phyloP scores from a whole-genome alignment of 225 moss, liverwort and hornwort genomes.

The Rhytidiadelphus loreus region DNA sequence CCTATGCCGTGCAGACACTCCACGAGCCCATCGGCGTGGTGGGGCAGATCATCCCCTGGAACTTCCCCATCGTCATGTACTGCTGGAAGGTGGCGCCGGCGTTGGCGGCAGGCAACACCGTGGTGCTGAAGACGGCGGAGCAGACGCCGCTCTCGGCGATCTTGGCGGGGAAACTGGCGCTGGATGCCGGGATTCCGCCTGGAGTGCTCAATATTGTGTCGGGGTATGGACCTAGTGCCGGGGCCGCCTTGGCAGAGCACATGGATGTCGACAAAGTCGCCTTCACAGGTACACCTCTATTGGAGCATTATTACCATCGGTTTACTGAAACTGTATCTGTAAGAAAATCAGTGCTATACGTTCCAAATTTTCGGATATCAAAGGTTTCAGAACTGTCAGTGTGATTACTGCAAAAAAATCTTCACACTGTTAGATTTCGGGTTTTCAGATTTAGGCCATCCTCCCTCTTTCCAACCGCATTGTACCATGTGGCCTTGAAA shows the following conservation, averaged over 20 bases:
- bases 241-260: conserved; percentile 63
- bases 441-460: neutral
- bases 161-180: conserved; percentile 69
- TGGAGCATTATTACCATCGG: neutral
- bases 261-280: conserved; percentile 87
- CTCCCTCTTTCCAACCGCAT: neutral
- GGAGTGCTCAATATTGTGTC: conserved; percentile 84
- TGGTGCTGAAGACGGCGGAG: conserved; percentile 84
- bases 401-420: neutral
- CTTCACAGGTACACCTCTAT: conserved; percentile 39
- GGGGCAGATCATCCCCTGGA: conserved; percentile 92
- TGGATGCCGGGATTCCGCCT: conserved; percentile 83
- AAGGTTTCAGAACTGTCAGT: neutral
- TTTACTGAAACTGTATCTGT: neutral
- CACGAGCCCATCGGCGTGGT: conserved; percentile 88
- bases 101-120: conserved; percentile 64
- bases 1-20: conserved; percentile 48
- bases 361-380: neutral
- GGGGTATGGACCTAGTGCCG: conserved; percentile 73
- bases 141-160: conserved; percentile 82
- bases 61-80: conserved; percentile 77
- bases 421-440: neutral
- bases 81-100: conserved; percentile 93
- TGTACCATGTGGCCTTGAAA: neutral
- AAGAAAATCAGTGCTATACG: neutral